Evolutionary conservation across 371 early-diverging fungal genomes (phyloP).

Genomic region (Mucor plumbeus): DNA sequence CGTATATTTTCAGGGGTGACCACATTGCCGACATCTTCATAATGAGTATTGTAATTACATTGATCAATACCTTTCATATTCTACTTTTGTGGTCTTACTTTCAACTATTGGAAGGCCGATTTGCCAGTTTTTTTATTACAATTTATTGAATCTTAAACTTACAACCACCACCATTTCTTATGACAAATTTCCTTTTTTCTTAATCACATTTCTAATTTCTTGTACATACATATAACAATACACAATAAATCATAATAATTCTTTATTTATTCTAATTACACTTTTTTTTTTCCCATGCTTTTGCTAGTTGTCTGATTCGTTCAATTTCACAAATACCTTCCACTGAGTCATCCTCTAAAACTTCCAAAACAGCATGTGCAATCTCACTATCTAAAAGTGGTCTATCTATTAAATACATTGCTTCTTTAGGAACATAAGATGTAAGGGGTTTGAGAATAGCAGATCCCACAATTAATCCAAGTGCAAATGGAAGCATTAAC

Average conservation of each 20-base stretch:
- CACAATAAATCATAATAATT: not conserved
- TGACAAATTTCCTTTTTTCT: not conserved
- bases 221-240: not conserved
- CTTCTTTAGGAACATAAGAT: slow-evolving; percentile 23
- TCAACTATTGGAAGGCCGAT: no score
- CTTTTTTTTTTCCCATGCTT: slow-evolving; percentile 28
- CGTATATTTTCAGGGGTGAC: no score
- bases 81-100: no score
- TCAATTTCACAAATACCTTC: slow-evolving; percentile 35
- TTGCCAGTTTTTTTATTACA: no score
- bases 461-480: slow-evolving; percentile 29
- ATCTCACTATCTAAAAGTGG: slow-evolving; percentile 35
- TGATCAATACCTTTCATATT: no score
- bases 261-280: not conserved
- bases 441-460: slow-evolving; percentile 32
- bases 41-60: no score
- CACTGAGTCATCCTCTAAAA: slow-evolving; percentile 22
- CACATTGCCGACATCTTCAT: no score
- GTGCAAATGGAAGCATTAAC: slow-evolving; percentile 31
- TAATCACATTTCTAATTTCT: not conserved
- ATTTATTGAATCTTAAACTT: slow-evolving; percentile 6
- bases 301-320: slow-evolving; percentile 26
- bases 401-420: slow-evolving; percentile 28
- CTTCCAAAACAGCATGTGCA: slow-evolving; percentile 29
- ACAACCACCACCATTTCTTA: slow-evolving; percentile 6